Percentiles rank a stretch among this genome's conserved stretches.
Evolutionary conservation across 768 basidiomycete species (phyloP).

Genomic region (Trichaptum fuscoviolaceum): DNA sequence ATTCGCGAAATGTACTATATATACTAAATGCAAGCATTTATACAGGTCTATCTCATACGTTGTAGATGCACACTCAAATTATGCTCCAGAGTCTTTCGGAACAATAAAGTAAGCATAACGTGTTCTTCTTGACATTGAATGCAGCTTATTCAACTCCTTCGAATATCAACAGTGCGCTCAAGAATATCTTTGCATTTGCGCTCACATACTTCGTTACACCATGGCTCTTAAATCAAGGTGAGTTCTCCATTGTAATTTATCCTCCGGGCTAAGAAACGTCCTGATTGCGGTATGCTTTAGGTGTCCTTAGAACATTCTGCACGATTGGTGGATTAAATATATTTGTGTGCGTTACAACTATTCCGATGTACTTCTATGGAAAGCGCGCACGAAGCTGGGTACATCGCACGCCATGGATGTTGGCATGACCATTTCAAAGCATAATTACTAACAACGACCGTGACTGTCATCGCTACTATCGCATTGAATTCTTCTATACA

Average conservation of each 20-base stretch:
- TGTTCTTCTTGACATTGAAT: background rate
- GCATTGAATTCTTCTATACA: background rate
- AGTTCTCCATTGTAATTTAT: too few species aligned
- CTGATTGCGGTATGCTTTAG: background rate
- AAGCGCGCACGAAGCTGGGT: slow-evolving; percentile 13
- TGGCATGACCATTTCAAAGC: background rate
- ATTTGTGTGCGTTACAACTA: slow-evolving; percentile 6
- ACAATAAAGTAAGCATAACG: slow-evolving; percentile 9
- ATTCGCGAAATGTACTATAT: background rate
- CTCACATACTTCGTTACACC: slow-evolving; percentile 13
- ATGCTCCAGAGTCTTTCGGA: slow-evolving; percentile 11
- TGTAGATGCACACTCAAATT: slow-evolving; percentile 12
- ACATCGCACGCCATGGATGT: slow-evolving; percentile 7
- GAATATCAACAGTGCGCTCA: slow-evolving; percentile 6
- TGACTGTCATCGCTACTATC: background rate
- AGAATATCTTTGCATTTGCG: slow-evolving; percentile 14
- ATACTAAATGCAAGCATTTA: background rate
- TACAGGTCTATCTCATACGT: slow-evolving; percentile 11
- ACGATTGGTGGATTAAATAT: slow-evolving; percentile 11
- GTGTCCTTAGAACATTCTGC: slow-evolving; percentile 8
- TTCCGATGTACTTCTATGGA: slow-evolving; percentile 14
- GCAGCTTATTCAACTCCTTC: background rate
- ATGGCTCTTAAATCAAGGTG: slow-evolving; percentile 11
- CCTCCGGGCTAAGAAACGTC: background rate
- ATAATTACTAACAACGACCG: background rate